A percentile compares a stretch with the other conserved stretches of the same genome.
These are phyloP conservation scores for Ophiostoma ulmi DNA, from an alignment of 2,329 filamentous ascomycete species.

Conservation along the genomic window DNA sequence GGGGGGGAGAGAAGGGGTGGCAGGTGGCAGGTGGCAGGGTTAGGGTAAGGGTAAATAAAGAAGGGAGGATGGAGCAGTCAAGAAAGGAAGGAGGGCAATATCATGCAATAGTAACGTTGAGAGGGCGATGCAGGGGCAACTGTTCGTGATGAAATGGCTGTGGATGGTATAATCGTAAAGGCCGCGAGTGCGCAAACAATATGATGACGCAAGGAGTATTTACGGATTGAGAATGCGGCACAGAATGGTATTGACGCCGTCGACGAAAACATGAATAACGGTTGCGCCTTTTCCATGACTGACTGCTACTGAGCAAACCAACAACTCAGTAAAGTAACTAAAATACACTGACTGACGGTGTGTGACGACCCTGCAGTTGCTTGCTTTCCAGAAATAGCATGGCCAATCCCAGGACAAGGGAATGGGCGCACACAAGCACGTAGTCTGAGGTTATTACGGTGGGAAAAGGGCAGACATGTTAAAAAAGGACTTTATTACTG, in stretches of 20 bases:
- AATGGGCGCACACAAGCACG: background rate
- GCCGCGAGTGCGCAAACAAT: background rate
- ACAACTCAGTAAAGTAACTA: too few relatives aligned
- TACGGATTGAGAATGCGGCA: background rate
- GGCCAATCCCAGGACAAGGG: slow-evolving; percentile 10
- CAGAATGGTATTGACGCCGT: background rate
- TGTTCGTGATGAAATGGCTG: background rate
- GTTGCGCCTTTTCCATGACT: background rate
- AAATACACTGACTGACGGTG: too few relatives aligned
- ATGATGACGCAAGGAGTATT: background rate
- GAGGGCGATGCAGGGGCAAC: background rate
- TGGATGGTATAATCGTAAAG: too few relatives aligned
- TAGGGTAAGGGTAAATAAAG: background rate
- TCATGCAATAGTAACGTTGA: background rate
- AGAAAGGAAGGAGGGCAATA: slow-evolving; percentile 5
- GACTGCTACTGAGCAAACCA: too few relatives aligned
- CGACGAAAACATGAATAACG: background rate
- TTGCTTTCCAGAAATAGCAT: background rate
- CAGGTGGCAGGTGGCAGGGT: background rate
- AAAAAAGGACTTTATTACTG: too few relatives aligned
- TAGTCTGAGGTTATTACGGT: background rate
- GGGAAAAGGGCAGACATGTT: background rate
- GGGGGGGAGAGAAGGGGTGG: too few relatives aligned
- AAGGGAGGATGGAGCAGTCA: background rate
- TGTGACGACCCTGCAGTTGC: background rate